Percentiles rank a stretch among this genome's conserved stretches.
These are phyloP conservation scores for Cicer judaicum DNA, from an alignment of 306 rosid genomes.

Conservation along the genomic window DNA sequence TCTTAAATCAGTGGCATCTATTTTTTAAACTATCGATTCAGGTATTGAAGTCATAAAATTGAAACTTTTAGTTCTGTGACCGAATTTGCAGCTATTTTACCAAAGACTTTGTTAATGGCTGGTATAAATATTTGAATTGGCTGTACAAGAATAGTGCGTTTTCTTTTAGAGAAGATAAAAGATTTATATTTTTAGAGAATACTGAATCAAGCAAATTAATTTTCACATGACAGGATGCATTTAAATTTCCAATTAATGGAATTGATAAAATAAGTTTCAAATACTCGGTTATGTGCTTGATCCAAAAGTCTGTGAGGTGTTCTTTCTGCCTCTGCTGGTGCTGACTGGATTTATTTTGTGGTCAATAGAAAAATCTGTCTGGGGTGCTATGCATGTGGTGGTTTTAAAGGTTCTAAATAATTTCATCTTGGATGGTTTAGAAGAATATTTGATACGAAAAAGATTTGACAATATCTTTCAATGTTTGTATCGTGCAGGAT, in stretches of 20 bases:
- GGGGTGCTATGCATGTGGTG: neutral
- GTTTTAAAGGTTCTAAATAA: slow-evolving; percentile 12
- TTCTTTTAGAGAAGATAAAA: slow-evolving; percentile 3
- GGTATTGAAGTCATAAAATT: slow-evolving; percentile 22
- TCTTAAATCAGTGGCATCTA: slow-evolving; percentile 21
- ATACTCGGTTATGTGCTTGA: slow-evolving; percentile 14
- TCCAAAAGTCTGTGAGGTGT: neutral
- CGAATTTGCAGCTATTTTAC: slow-evolving; percentile 3
- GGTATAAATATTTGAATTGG: slow-evolving; percentile 7
- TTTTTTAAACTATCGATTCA: slow-evolving; percentile 1
- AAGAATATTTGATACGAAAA: neutral
- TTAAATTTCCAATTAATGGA: neutral
- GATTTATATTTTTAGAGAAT: neutral
- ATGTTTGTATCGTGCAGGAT: slow-evolving; percentile 1
- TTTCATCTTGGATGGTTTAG: slow-evolving; percentile 2
- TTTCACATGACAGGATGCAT: neutral
- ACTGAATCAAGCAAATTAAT: slow-evolving; percentile 4
- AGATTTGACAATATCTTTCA: neutral
- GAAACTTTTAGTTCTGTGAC: slow-evolving; percentile 19
- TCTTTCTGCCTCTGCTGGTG: neutral
- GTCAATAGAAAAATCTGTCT: slow-evolving; percentile 18
- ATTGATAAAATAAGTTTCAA: neutral
- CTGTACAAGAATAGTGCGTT: slow-evolving; percentile 1
- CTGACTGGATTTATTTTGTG: neutral
- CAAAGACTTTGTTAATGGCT: slow-evolving; percentile 9